Evolutionary conservation across 192 early-diverging fungal genomes (phyloP).

Genomic region (Gryganskiella cystojenkinii): DNA sequence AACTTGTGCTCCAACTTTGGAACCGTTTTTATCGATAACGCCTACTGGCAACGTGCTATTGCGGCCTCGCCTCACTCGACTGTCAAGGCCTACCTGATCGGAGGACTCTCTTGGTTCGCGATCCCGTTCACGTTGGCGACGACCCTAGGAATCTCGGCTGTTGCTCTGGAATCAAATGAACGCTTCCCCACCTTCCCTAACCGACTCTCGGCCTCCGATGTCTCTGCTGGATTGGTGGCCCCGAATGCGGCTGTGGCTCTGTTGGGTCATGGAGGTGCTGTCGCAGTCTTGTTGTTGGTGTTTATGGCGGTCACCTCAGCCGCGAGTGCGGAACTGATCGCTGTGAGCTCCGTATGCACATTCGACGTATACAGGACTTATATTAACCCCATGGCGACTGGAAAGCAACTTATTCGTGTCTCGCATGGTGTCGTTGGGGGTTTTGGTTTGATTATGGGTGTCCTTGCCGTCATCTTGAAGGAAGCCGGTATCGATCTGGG

Average conservation of each 20-base stretch:
- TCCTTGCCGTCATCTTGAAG: conserved; percentile 68
- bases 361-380: conserved; percentile 81
- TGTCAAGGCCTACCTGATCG: conserved; percentile 75
- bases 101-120: conserved; percentile 83
- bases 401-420: conserved; percentile 67
- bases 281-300: conserved; percentile 72
- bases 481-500: conserved; percentile 73
- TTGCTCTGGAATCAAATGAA: conserved; percentile 68
- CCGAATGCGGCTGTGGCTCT: conserved; percentile 73
- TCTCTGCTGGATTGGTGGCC: conserved; percentile 73
- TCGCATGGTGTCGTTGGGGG: conserved; percentile 62
- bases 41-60: conserved; percentile 82
- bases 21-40: conserved; percentile 79
- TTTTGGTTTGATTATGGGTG: conserved; percentile 80
- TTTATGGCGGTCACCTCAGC: conserved; percentile 85
- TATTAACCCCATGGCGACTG: conserved; percentile 73
- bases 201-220: conserved; percentile 62
- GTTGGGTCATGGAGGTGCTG: conserved; percentile 69
- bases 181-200: conserved; percentile 66
- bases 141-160: conserved; percentile 73
- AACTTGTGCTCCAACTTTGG: conserved; percentile 84
- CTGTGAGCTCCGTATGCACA: conserved; percentile 77
- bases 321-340: conserved; percentile 79
- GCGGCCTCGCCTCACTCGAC: conserved; percentile 73
- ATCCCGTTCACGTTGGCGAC: conserved; percentile 81